These are phyloP conservation scores for Dillenia suffruticosa DNA, from an alignment of 164 flowering plant genomes.

Conservation along the genomic window DNA sequence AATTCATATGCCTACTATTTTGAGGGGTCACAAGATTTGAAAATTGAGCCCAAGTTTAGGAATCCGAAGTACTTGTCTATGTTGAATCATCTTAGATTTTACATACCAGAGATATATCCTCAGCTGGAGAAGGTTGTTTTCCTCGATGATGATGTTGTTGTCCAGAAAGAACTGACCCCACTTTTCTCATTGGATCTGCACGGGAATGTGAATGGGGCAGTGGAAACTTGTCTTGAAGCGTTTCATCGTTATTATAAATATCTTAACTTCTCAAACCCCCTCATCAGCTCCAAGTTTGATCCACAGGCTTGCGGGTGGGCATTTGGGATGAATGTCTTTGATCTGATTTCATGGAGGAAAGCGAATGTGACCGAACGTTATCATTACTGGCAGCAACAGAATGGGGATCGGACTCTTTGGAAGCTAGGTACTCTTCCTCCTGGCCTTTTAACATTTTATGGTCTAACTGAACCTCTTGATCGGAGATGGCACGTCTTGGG, in stretches of 20 bases:
- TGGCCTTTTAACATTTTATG: conserved; percentile 74
- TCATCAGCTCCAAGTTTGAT: conserved; percentile 70
- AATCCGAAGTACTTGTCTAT: conserved; percentile 55
- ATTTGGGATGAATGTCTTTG: conserved; percentile 90
- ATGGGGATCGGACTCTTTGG: conserved; percentile 60
- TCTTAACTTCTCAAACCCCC: conserved; percentile 71
- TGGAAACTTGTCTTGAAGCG: conserved; percentile 86
- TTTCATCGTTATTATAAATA: conserved; percentile 83
- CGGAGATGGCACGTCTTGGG: conserved; percentile 92
- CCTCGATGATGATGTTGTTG: conserved; percentile 84
- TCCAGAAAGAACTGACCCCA: conserved; percentile 82
- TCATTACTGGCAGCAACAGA: conserved; percentile 80
- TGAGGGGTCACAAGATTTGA: conserved; percentile 37
- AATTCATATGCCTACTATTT: conserved; percentile 46
- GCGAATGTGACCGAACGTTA: conserved; percentile 65
- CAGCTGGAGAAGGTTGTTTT: conserved; percentile 76
- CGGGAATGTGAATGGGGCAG: conserved; percentile 90
- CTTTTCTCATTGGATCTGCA: conserved; percentile 79
- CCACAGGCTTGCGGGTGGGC: conserved; percentile 94
- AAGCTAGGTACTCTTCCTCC: conserved; percentile 79
- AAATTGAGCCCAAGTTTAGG: conserved; percentile 46
- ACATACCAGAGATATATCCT: conserved; percentile 77
- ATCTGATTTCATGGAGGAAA: conserved; percentile 68
- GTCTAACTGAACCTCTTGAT: conserved; percentile 85
- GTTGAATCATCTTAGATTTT: conserved; percentile 74